Conservation (phyloP, 83 land plant genomes). For the Thuja plicata region DNA sequence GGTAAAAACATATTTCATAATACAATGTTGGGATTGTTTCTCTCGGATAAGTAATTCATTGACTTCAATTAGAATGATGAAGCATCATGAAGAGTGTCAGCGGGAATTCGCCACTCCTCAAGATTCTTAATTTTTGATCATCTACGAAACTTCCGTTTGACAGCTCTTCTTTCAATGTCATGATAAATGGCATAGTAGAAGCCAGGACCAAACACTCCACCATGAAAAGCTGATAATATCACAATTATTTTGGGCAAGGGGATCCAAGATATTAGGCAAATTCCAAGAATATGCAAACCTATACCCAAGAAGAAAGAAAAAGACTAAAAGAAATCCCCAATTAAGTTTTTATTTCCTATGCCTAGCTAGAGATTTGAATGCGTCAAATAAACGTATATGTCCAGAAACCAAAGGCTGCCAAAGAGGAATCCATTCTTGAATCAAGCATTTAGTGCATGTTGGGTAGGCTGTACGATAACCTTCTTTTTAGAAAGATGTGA, state of each 20-base stretch:
- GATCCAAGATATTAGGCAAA: constrained; percentile 62
- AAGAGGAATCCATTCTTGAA: background rate
- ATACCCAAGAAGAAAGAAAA: constrained; percentile 45
- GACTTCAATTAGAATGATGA: constrained; percentile 4
- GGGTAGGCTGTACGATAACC: constrained; percentile 6
- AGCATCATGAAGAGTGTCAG: constrained; percentile 52
- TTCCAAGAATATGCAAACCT: constrained; percentile 69
- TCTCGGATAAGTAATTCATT: background rate
- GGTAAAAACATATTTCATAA: background rate
- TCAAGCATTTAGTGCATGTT: background rate
- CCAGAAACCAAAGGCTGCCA: constrained; percentile 7
- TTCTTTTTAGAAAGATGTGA: constrained; percentile 72
- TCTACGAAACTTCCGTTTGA: constrained; percentile 74
- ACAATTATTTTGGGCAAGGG: constrained; percentile 70
- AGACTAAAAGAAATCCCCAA: background rate
- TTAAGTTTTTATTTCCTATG: background rate
- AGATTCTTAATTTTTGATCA: constrained; percentile 69
- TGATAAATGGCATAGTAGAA: constrained; percentile 73
- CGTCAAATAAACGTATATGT: background rate
- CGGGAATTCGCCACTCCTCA: constrained; percentile 65
- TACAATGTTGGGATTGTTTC: background rate
- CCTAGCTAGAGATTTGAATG: background rate
- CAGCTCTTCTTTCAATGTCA: constrained; percentile 78
- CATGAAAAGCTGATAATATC: constrained; percentile 68
- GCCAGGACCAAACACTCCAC: constrained; percentile 70